phyloP scores from a whole-genome alignment of 2,329 filamentous ascomycete genomes.

The Pestalotiopsis sp. region DNA sequence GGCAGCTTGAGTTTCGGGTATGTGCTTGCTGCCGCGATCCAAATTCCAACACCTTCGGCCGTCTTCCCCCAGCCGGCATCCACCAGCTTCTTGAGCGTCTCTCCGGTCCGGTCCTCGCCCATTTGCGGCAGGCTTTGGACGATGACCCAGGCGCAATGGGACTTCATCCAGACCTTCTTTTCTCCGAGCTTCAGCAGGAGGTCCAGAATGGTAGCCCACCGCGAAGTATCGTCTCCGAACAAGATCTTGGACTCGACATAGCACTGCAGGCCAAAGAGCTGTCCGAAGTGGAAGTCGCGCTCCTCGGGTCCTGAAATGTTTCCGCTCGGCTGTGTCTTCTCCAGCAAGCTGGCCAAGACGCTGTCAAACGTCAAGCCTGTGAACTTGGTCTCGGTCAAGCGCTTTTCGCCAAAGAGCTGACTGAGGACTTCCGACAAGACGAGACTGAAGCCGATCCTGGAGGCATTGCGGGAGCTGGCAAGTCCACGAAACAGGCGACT shows the following conservation, averaged over 20 bases:
- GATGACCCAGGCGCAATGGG: constrained; percentile 84
- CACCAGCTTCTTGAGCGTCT: constrained; percentile 64
- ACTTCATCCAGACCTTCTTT: constrained; percentile 86
- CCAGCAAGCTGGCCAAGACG: constrained; percentile 53
- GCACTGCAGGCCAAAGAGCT: constrained; percentile 84
- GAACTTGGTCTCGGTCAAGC: constrained; percentile 50
- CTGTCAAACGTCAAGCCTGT: constrained; percentile 57
- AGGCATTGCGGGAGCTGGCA: constrained; percentile 86
- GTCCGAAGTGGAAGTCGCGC: constrained; percentile 81
- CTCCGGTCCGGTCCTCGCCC: constrained; percentile 58
- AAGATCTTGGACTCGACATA: constrained; percentile 80
- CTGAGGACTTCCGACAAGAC: constrained; percentile 81
- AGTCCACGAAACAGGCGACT: constrained; percentile 82
- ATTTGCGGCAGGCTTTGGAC: constrained; percentile 71
- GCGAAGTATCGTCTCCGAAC: constrained; percentile 56
- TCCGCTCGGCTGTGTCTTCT: constrained; percentile 57
- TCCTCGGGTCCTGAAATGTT: constrained; percentile 72
- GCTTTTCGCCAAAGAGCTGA: constrained; percentile 63
- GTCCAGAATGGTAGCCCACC: constrained; percentile 71
- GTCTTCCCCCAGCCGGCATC: constrained; percentile 73
- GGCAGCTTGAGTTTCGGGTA: constrained; percentile 69
- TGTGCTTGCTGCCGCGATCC: constrained; percentile 69
- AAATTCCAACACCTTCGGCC: constrained; percentile 87
- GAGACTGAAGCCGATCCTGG: constrained; percentile 85
- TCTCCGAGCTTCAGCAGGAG: constrained; percentile 73